A percentile compares a stretch with the other conserved stretches of the same genome.
phyloP scores from a whole-genome alignment of 176 grass and related monocot genomes.

The Aegilops sharonensis region DNA sequence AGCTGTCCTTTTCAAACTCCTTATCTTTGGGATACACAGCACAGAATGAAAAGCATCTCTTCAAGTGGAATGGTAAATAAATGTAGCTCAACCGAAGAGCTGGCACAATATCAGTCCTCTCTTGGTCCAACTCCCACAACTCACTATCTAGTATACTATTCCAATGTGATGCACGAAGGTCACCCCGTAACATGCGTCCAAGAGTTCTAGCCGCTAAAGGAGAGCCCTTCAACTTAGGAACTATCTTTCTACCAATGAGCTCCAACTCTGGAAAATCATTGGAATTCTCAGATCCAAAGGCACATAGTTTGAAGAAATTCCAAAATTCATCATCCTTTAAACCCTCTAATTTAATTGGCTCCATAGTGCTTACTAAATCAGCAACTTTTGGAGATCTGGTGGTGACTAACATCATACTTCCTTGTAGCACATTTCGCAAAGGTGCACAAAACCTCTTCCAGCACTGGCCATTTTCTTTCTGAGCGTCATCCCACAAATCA shows the following conservation, averaged over 20 bases:
- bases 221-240: not conserved
- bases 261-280: not conserved
- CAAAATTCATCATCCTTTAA: not conserved
- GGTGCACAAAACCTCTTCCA: conserved; percentile 30
- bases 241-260: not conserved
- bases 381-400: conserved; percentile 8
- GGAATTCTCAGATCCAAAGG: not conserved
- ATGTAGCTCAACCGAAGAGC: conserved; percentile 52
- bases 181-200: conserved; percentile 13
- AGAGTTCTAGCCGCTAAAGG: conserved; percentile 54
- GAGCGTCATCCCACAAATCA: not conserved
- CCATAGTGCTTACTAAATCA: not conserved
- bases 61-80: conserved; percentile 36
- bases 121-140: conserved; percentile 24
- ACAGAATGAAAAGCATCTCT: not conserved
- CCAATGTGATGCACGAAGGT: not conserved
- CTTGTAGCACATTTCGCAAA: not conserved
- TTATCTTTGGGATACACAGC: not conserved
- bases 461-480: not conserved
- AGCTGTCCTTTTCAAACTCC: not conserved
- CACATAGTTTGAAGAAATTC: not conserved
- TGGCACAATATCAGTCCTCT: conserved; percentile 23
- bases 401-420: conserved; percentile 35
- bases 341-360: not conserved
- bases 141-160: conserved; percentile 12